These are phyloP conservation scores for Paraphaeosphaeria sporulosa DNA, from an alignment of 2,329 filamentous ascomycete species.

Conservation along the genomic window DNA sequence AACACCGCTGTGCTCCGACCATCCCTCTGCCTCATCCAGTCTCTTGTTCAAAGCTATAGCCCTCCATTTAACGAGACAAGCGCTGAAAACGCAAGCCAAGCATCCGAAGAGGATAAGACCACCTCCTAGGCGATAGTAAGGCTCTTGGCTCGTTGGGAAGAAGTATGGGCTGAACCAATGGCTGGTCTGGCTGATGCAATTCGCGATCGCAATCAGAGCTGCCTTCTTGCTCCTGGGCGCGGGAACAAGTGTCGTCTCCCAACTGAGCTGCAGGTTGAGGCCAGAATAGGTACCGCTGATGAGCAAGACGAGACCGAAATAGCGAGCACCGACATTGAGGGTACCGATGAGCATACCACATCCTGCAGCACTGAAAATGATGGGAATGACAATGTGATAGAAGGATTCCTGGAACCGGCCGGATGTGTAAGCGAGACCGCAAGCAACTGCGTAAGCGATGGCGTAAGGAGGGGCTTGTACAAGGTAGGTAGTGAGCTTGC, in stretches of 20 bases:
- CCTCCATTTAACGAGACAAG: too few relatives aligned
- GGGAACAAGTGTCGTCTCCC: slow-evolving; percentile 54
- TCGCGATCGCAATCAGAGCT: slow-evolving; percentile 54
- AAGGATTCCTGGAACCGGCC: slow-evolving; percentile 40
- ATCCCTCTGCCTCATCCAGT: too few relatives aligned
- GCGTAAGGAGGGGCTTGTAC: slow-evolving; percentile 53
- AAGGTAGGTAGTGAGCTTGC: slow-evolving; percentile 45
- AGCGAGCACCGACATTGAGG: slow-evolving; percentile 38
- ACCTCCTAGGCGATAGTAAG: slow-evolving; percentile 30
- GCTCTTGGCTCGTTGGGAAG: slow-evolving; percentile 35
- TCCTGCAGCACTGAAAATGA: slow-evolving; percentile 28
- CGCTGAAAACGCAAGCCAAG: too few relatives aligned
- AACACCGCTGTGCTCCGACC: too few relatives aligned
- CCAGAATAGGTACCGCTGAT: slow-evolving; percentile 50
- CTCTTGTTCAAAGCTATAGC: too few relatives aligned
- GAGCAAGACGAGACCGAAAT: slow-evolving; percentile 40
- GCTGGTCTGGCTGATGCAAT: slow-evolving; percentile 50
- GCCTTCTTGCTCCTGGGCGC: slow-evolving; percentile 52
- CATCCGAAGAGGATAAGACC: slow-evolving; percentile 24
- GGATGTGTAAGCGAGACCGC: slow-evolving; percentile 34
- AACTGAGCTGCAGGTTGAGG: slow-evolving; percentile 52
- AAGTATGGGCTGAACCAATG: slow-evolving; percentile 57
- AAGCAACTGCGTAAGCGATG: slow-evolving; percentile 37
- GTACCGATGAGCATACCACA: slow-evolving; percentile 38
- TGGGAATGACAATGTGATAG: slow-evolving; percentile 38